Conservation (phyloP, 345 rosid genomes). For the Hirschfeldia incana region DNA sequence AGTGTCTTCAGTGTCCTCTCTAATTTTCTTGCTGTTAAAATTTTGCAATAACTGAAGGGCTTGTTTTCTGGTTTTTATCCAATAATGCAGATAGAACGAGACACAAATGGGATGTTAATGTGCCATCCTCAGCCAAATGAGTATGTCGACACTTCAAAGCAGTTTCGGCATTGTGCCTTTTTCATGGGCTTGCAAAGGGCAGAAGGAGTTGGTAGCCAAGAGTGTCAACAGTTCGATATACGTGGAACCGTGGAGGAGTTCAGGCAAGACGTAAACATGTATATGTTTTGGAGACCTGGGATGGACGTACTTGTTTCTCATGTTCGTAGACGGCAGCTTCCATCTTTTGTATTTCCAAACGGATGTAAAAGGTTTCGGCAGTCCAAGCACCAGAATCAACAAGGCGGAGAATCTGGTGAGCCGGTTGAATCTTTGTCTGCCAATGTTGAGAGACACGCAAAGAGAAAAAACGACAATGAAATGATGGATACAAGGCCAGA, state of each 20-base stretch:
- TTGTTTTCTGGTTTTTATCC: conserved; percentile 8
- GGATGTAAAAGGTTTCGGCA: conserved; percentile 55
- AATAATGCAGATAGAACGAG: conserved; percentile 60
- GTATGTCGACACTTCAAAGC: conserved; percentile 52
- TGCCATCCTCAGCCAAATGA: conserved; percentile 73
- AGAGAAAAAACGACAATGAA: conserved; percentile 48
- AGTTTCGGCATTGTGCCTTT: conserved; percentile 54
- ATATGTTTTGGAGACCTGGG: conserved; percentile 66
- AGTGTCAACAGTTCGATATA: conserved; percentile 73
- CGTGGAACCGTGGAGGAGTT: conserved; percentile 65
- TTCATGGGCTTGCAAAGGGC: conserved; percentile 73
- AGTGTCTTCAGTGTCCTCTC: neutral
- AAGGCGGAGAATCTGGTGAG: conserved; percentile 42
- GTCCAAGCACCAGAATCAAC: conserved; percentile 47
- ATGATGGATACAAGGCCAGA: conserved; percentile 39
- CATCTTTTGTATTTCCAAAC: conserved; percentile 60
- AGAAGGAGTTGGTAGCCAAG: conserved; percentile 55
- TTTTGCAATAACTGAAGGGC: neutral
- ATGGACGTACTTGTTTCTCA: conserved; percentile 68
- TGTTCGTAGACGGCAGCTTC: conserved; percentile 64
- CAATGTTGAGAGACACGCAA: conserved; percentile 41
- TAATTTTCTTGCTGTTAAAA: neutral
- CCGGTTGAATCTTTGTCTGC: conserved; percentile 35
- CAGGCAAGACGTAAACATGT: conserved; percentile 54
- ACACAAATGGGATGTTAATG: conserved; percentile 65